phyloP scores from a whole-genome alignment of 805 yeast genomes.

The Candida maris region DNA sequence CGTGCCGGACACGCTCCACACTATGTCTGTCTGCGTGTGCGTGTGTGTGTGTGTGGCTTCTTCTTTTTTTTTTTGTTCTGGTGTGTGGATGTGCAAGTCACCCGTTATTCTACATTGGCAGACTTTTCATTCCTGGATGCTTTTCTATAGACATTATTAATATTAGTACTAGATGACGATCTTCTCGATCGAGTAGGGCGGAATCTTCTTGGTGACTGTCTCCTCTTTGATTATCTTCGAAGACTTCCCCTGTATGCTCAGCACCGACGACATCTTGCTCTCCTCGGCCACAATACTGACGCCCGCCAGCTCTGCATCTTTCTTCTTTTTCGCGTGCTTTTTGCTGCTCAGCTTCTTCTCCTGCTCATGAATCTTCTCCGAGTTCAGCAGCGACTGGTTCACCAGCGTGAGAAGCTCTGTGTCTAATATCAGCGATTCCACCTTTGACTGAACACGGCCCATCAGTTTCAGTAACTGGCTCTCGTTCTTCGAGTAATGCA shows the following conservation, averaged over 20 bases:
- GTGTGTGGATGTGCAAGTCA: no score
- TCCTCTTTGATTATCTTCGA: slow-evolving; percentile 26
- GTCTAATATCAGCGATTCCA: slow-evolving; percentile 35
- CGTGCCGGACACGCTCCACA: no score
- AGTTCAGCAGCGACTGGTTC: slow-evolving; percentile 38
- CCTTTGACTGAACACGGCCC: slow-evolving; percentile 40
- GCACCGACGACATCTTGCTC: slow-evolving; percentile 22
- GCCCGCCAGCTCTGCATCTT: slow-evolving; percentile 29
- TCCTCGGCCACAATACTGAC: slow-evolving; percentile 24
- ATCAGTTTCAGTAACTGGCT: slow-evolving; percentile 43
- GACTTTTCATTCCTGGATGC: no score
- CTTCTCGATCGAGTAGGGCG: slow-evolving; percentile 53
- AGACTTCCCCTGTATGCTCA: slow-evolving; percentile 21
- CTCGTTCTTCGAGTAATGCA: slow-evolving; percentile 50
- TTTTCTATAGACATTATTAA: no score
- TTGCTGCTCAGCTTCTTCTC: slow-evolving; percentile 11
- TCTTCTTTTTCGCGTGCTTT: slow-evolving; percentile 19
- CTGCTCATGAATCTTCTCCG: slow-evolving; percentile 13
- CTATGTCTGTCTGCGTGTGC: no score
- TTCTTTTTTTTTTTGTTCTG: no score
- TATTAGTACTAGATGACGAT: slow-evolving; percentile 38
- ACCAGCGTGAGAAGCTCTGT: slow-evolving; percentile 45
- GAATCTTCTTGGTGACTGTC: slow-evolving; percentile 40
- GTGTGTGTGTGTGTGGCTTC: no score
- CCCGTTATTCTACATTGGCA: no score